Percentiles rank a stretch among this genome's conserved stretches.
phyloP scores from a whole-genome alignment of 2,329 filamentous ascomycete species.

The Fusarium sp. region DNA sequence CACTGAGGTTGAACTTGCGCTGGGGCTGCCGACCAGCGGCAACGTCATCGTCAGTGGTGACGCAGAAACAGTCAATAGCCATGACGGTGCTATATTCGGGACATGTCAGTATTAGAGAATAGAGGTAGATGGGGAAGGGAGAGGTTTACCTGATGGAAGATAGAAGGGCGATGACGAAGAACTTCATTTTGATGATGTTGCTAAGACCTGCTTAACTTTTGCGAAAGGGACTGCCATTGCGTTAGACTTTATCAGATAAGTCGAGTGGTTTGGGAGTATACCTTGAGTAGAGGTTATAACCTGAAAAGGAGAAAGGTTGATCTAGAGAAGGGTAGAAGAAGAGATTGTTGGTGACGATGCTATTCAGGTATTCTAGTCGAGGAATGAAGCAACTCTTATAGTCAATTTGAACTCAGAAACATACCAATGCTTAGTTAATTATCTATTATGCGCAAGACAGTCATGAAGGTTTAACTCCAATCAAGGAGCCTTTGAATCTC shows the following conservation, averaged over 20 bases:
- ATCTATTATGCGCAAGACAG: no score
- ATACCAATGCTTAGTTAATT: no score
- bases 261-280: accelerated
- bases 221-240: accelerated
- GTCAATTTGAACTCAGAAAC: no score
- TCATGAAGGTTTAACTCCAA: no score
- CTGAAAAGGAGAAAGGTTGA: accelerated
- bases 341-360: background rate
- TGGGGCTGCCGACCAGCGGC: background rate
- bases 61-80: background rate
- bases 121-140: background rate
- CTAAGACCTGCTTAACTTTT: background rate
- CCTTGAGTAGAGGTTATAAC: accelerated
- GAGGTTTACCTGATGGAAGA: background rate
- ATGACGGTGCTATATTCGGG: background rate
- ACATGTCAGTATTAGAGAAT: accelerated
- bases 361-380: accelerated
- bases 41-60: background rate
- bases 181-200: background rate
- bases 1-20: background rate
- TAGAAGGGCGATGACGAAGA: background rate
- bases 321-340: accelerated
- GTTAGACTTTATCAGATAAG: accelerated
- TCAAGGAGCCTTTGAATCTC: accelerated
- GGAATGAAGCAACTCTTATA: background rate